Percentiles rank a stretch among this genome's conserved stretches.
Evolutionary conservation across 441 rosid genomes (phyloP).

Genomic region (Hura crepitans): DNA sequence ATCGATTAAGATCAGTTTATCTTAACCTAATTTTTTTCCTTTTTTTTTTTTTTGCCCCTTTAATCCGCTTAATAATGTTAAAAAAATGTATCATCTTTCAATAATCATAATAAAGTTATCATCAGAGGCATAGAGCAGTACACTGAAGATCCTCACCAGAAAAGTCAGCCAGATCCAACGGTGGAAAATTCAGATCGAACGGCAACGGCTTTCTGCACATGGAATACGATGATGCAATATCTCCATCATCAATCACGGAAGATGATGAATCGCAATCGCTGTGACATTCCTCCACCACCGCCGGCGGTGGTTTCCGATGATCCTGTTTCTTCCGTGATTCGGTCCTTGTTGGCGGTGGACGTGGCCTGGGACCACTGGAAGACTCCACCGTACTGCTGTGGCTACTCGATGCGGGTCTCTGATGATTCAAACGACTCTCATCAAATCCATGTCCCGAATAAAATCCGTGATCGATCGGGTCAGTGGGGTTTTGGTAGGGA

Average conservation of each 20-base stretch:
- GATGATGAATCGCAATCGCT: constrained; percentile 94
- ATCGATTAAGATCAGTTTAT: constrained; percentile 35
- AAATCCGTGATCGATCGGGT: constrained; percentile 48
- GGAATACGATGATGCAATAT: constrained; percentile 28
- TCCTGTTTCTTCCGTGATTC: constrained; percentile 31
- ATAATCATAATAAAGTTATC: constrained; percentile 13
- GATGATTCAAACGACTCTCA: constrained; percentile 39
- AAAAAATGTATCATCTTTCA: neutral
- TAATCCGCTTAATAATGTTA: constrained; percentile 31
- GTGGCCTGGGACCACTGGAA: constrained; percentile 61
- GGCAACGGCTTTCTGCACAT: constrained; percentile 30
- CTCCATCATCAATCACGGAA: constrained; percentile 58
- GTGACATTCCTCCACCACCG: constrained; percentile 66
- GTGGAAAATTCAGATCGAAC: constrained; percentile 86
- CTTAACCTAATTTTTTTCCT: constrained; percentile 25
- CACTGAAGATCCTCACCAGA: constrained; percentile 56
- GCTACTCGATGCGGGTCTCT: constrained; percentile 70
- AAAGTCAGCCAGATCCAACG: constrained; percentile 59
- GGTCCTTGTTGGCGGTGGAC: constrained; percentile 6
- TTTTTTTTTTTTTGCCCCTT: neutral
- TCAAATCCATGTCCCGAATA: constrained; percentile 23
- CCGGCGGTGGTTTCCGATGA: constrained; percentile 59
- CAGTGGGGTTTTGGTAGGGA: constrained; percentile 25
- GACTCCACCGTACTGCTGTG: constrained; percentile 96
- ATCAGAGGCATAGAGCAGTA: constrained; percentile 78